Conservation (phyloP, 2,329 filamentous ascomycete genomes). For the Pseudogymnoascus sp. region DNA sequence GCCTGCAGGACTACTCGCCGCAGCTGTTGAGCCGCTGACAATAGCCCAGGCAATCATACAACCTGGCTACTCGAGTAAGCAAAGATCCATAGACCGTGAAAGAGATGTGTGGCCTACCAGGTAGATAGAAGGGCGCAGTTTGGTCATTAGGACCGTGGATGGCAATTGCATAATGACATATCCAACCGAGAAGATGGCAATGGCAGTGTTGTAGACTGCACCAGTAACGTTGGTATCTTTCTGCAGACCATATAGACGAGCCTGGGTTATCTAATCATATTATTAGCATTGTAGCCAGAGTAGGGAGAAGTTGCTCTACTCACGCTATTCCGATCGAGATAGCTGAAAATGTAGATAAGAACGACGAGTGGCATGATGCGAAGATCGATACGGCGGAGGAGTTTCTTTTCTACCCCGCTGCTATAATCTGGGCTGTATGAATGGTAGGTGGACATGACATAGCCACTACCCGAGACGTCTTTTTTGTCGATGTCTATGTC, state of each 20-base stretch:
- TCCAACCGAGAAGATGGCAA: constrained; percentile 29
- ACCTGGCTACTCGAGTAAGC: background rate
- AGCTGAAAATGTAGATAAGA: constrained; percentile 36
- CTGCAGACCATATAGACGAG: background rate
- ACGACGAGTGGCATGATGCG: constrained; percentile 34
- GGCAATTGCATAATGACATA: constrained; percentile 45
- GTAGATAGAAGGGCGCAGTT: background rate
- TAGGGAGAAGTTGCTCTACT: background rate
- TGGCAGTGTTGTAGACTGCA: background rate
- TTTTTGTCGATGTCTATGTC: background rate
- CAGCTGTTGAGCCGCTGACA: constrained; percentile 29
- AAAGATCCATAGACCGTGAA: background rate
- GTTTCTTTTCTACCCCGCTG: constrained; percentile 26
- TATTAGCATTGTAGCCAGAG: background rate
- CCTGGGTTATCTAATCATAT: background rate
- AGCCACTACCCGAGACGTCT: background rate
- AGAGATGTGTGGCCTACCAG: background rate
- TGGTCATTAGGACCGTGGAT: constrained; percentile 41
- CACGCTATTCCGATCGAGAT: constrained; percentile 30
- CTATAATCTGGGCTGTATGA: constrained; percentile 3
- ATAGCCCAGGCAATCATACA: constrained; percentile 26
- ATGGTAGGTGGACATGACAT: background rate
- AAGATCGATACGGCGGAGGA: constrained; percentile 30
- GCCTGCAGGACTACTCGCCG: constrained; percentile 27
- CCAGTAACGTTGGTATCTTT: background rate